Percentiles rank a stretch among this genome's conserved stretches.
phyloP scores from a whole-genome alignment of 108 stramenopile species.

The Schizochytrium sp. region DNA sequence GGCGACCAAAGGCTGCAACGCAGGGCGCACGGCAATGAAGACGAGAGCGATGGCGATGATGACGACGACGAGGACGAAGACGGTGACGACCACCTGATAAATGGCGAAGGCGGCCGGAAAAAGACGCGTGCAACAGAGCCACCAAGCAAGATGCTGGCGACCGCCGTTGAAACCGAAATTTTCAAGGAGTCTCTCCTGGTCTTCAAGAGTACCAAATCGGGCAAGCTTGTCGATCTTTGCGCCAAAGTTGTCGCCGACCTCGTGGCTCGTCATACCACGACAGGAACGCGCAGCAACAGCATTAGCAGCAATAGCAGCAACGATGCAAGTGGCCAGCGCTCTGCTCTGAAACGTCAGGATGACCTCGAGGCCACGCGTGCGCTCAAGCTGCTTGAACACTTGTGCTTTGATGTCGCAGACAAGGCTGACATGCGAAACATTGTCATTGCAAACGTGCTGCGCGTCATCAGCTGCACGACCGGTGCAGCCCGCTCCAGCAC shows the following conservation, averaged over 20 bases:
- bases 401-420: conserved; percentile 2
- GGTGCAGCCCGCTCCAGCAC: not conserved
- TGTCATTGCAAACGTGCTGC: not conserved
- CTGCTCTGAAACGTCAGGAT: not conserved
- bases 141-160: not conserved
- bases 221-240: not conserved
- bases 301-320: too few species aligned
- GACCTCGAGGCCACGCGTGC: not conserved
- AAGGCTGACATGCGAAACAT: not conserved
- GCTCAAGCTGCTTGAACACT: not conserved
- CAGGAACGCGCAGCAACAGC: too few species aligned
- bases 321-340: too few species aligned
- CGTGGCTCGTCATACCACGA: not conserved
- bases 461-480: not conserved
- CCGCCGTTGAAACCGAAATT: not conserved
- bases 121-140: not conserved
- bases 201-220: not conserved
- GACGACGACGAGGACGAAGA: not conserved
- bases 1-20: not conserved
- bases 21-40: not conserved
- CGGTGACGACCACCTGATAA: not conserved
- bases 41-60: not conserved
- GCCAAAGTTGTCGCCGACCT: not conserved
- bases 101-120: not conserved
- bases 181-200: not conserved